phyloP scores from a whole-genome alignment of 768 basidiomycete species.

The Gymnopilus junonius region DNA sequence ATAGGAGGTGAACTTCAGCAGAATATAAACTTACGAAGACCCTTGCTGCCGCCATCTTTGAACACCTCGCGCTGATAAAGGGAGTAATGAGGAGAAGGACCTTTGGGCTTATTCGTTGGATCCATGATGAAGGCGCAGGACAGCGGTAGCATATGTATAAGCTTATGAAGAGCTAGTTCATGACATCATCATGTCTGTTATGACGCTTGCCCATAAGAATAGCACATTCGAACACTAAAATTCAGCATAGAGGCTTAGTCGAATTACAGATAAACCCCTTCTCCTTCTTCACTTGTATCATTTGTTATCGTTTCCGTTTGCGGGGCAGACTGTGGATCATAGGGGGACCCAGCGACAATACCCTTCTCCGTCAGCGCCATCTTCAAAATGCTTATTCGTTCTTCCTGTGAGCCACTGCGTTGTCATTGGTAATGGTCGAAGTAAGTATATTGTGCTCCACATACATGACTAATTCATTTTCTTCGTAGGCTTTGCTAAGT shows the following conservation, averaged over 20 bases:
- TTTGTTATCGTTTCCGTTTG: background rate
- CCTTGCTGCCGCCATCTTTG: constrained; percentile 41
- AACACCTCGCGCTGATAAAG: constrained; percentile 56
- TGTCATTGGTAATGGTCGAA: background rate
- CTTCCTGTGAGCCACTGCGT: constrained; percentile 75
- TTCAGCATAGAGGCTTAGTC: background rate
- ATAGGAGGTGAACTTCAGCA: background rate
- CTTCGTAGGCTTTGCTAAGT: constrained; percentile 60
- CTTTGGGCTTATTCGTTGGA: constrained; percentile 48
- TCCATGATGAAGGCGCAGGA: constrained; percentile 37
- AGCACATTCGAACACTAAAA: background rate
- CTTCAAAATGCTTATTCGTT: constrained; percentile 71
- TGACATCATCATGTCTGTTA: constrained; percentile 1
- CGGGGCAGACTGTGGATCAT: constrained; percentile 33
- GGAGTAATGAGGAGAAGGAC: constrained; percentile 53
- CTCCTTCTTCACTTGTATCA: constrained; percentile 7
- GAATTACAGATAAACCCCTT: constrained; percentile 27
- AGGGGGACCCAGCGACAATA: constrained; percentile 50
- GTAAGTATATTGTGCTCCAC: constrained; percentile 16
- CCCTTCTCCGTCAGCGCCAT: constrained; percentile 70
- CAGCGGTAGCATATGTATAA: background rate
- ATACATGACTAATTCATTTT: constrained; percentile 78
- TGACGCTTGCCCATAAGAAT: constrained; percentile 9
- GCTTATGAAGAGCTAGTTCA: background rate
- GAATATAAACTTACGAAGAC: constrained; percentile 31